Conservation (phyloP, 2,329 filamentous ascomycete species). For the Beauveria australis region DNA sequence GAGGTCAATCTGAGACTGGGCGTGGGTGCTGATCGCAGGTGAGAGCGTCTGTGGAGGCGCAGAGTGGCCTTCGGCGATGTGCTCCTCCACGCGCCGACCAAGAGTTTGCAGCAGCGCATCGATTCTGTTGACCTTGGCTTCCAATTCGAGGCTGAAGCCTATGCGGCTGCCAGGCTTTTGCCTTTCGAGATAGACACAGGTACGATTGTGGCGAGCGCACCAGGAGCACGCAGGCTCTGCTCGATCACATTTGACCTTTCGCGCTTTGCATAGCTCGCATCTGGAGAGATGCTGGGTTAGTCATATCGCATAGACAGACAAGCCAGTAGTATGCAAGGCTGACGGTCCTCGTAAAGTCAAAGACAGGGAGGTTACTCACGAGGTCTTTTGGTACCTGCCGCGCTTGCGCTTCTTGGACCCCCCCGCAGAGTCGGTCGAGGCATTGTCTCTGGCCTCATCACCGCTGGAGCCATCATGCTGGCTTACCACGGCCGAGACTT, state of each 20-base stretch:
- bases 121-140: slow-evolving; percentile 45
- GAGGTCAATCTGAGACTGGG: slow-evolving; percentile 22
- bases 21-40: slow-evolving; percentile 29
- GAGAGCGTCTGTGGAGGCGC: slow-evolving; percentile 19
- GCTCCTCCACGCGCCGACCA: slow-evolving; percentile 34
- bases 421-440: slow-evolving; percentile 17
- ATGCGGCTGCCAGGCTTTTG: slow-evolving; percentile 60
- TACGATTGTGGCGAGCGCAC: slow-evolving; percentile 59
- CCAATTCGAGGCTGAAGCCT: slow-evolving; percentile 55
- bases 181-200: slow-evolving; percentile 61
- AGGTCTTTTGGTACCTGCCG: slow-evolving; percentile 34
- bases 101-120: slow-evolving; percentile 35
- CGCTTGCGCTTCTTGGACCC: slow-evolving; percentile 30
- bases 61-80: slow-evolving; percentile 28
- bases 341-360: not conserved
- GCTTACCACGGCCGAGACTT: not conserved
- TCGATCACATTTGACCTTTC: slow-evolving; percentile 42
- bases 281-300: slow-evolving; percentile 17
- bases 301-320: not conserved
- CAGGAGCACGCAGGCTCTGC: slow-evolving; percentile 58
- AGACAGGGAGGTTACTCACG: slow-evolving; percentile 22
- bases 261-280: slow-evolving; percentile 37
- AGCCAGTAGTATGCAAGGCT: not conserved
- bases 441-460: slow-evolving; percentile 28
- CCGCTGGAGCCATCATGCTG: slow-evolving; percentile 25